Evolutionary conservation across 441 rosid genomes (phyloP).

Genomic region (Bocquillonia castaneifolia): DNA sequence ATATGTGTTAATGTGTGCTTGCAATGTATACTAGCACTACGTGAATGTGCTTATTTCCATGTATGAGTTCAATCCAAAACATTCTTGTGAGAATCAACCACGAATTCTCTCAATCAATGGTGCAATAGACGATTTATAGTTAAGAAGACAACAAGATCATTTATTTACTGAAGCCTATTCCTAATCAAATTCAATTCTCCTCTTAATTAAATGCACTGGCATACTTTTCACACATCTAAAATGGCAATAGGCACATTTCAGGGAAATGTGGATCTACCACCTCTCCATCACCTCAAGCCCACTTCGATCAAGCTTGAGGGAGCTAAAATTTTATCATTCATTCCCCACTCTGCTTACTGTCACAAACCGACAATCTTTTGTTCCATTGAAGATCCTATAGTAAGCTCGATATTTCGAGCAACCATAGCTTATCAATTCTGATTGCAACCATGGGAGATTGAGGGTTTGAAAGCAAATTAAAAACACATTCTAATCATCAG

Average conservation of each 20-base stretch:
- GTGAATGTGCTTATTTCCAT: neutral
- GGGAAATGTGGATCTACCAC: neutral
- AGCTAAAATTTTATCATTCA: neutral
- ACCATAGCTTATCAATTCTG: neutral
- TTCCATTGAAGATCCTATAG: neutral
- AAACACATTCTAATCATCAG: neutral
- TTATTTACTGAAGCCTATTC: neutral
- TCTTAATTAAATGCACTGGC: neutral
- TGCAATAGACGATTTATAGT: neutral
- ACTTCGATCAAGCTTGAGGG: neutral
- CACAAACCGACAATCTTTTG: neutral
- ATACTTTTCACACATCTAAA: neutral
- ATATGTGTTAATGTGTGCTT: too few relatives aligned
- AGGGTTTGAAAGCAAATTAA: neutral
- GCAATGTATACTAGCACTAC: neutral
- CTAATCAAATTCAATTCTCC: neutral
- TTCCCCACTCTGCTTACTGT: neutral
- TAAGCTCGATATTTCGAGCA: neutral
- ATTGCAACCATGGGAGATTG: neutral
- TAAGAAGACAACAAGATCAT: neutral
- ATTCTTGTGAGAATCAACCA: neutral
- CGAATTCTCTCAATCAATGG: neutral
- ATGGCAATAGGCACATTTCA: too few relatives aligned
- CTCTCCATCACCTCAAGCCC: neutral
- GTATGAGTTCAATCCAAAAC: neutral